Conservation (phyloP, 768 basidiomycete species). For the Podaxis sp. region DNA sequence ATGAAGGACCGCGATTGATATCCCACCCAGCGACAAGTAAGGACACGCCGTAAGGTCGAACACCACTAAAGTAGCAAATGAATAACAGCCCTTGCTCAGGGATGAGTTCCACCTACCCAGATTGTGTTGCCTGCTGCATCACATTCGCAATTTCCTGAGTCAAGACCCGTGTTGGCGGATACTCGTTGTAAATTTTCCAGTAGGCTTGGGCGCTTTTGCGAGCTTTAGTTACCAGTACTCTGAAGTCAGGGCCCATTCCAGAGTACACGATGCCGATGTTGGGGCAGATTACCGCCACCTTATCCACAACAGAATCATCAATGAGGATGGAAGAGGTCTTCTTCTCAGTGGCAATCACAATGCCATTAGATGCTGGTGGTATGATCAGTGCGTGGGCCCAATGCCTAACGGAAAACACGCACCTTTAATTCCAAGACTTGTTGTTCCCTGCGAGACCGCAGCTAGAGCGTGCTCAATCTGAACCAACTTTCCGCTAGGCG, state of each 20-base stretch:
- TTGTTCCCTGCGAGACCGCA: constrained; percentile 92
- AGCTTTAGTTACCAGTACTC: constrained; percentile 90
- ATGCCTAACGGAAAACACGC: constrained; percentile 20
- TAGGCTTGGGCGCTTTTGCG: constrained; percentile 98
- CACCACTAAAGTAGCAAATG: constrained; percentile 66
- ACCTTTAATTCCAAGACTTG: constrained; percentile 99
- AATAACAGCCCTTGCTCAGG: constrained; percentile 21
- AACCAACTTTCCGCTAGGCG: constrained; percentile 96
- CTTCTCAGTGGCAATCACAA: constrained; percentile 99
- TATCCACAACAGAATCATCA: constrained; percentile 97
- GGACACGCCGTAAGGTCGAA: constrained; percentile 98
- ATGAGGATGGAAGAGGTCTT: constrained; percentile 97
- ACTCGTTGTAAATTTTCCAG: constrained; percentile 99
- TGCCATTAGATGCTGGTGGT: constrained; percentile 88
- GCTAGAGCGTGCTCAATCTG: constrained; percentile 99
- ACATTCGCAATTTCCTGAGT: constrained; percentile 97
- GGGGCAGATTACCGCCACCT: constrained; percentile 95
- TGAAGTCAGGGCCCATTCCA: constrained; percentile 99
- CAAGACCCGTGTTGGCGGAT: constrained; percentile 93
- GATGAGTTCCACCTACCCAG: constrained; percentile 64
- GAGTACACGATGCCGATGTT: constrained; percentile 99
- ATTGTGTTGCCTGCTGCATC: constrained; percentile 99
- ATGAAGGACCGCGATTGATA: constrained; percentile 86
- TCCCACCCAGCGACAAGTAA: constrained; percentile 98
- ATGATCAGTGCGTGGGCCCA: constrained; percentile 14